Percentiles rank a stretch among this genome's conserved stretches.
Evolutionary conservation across 805 yeast species (phyloP).

Genomic region (Ogataea paradorogensis): DNA sequence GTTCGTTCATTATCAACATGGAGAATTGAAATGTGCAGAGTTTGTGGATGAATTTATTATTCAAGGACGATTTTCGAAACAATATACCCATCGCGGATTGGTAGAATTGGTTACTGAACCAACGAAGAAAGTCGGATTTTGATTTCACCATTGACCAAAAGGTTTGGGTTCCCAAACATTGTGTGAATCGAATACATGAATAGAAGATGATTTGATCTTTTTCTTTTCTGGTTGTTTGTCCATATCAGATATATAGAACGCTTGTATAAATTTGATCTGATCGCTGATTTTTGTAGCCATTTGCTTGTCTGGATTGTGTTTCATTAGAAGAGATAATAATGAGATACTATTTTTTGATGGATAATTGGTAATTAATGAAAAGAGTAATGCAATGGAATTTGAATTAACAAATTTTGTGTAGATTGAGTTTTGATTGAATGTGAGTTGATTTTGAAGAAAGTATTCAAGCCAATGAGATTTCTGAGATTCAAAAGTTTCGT

Average conservation of each 20-base stretch:
- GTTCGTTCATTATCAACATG: slow-evolving; percentile 26
- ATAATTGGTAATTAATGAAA: slow-evolving; percentile 12
- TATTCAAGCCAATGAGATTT: slow-evolving; percentile 27
- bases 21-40: slow-evolving; percentile 14
- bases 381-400: slow-evolving; percentile 10
- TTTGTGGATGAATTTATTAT: slow-evolving; percentile 31
- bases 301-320: slow-evolving; percentile 7
- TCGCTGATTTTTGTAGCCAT: slow-evolving; percentile 14
- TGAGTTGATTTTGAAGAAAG: slow-evolving; percentile 16
- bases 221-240: slow-evolving; percentile 6
- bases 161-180: slow-evolving; percentile 52
- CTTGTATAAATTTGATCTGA: slow-evolving; percentile 21
- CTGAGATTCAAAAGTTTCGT: slow-evolving; percentile 10
- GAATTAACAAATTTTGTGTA: slow-evolving; percentile 18
- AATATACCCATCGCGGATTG: slow-evolving; percentile 29
- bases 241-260: slow-evolving; percentile 21
- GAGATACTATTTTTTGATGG: slow-evolving; percentile 5
- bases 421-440: slow-evolving; percentile 23
- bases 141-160: slow-evolving; percentile 39
- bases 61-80: slow-evolving; percentile 19
- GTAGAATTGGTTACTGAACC: slow-evolving; percentile 19
- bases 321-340: slow-evolving; percentile 8
- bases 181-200: slow-evolving; percentile 32
- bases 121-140: not conserved
- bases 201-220: slow-evolving; percentile 1